These are phyloP conservation scores for Pulveroboletus sp. DNA, from an alignment of 1,284 basidiomycete species.

Conservation along the genomic window DNA sequence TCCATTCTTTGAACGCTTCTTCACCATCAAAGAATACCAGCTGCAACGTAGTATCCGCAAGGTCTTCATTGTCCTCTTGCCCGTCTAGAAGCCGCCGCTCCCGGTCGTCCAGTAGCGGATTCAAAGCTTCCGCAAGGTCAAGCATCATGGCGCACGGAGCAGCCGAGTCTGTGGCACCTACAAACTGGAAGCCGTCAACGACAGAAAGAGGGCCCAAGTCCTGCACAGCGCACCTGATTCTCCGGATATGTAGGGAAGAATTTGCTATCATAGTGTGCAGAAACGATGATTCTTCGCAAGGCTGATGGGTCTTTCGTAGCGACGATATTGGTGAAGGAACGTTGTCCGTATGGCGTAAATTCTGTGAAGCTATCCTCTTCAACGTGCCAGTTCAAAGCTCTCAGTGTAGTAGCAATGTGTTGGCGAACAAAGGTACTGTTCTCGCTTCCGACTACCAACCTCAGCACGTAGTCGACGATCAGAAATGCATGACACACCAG, in stretches of 20 bases:
- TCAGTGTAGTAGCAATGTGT: constrained; percentile 72
- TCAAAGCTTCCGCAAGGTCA: constrained; percentile 82
- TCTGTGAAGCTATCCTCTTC: constrained; percentile 81
- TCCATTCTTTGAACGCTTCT: constrained; percentile 94
- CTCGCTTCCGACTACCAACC: constrained; percentile 59
- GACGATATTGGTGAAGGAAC: constrained; percentile 88
- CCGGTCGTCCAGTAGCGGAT: constrained; percentile 68
- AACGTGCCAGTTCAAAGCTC: constrained; percentile 79
- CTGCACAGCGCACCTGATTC: constrained; percentile 58
- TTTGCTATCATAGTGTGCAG: constrained; percentile 97
- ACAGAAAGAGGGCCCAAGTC: not conserved
- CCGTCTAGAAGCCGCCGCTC: constrained; percentile 56
- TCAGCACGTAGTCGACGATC: constrained; percentile 6
- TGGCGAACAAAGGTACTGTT: constrained; percentile 80
- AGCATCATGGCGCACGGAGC: constrained; percentile 94
- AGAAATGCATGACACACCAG: constrained; percentile 53
- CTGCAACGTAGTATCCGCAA: constrained; percentile 84
- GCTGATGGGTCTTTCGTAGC: constrained; percentile 93
- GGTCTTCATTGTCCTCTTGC: constrained; percentile 72
- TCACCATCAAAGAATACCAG: constrained; percentile 99
- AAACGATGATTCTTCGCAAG: constrained; percentile 77
- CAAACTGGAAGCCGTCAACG: constrained; percentile 59
- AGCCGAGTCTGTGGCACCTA: constrained; percentile 97
- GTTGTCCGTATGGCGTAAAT: constrained; percentile 82
- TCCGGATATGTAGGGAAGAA: constrained; percentile 73